phyloP scores from a whole-genome alignment of 73 alveolate genomes.

The Urostyla sp. region DNA sequence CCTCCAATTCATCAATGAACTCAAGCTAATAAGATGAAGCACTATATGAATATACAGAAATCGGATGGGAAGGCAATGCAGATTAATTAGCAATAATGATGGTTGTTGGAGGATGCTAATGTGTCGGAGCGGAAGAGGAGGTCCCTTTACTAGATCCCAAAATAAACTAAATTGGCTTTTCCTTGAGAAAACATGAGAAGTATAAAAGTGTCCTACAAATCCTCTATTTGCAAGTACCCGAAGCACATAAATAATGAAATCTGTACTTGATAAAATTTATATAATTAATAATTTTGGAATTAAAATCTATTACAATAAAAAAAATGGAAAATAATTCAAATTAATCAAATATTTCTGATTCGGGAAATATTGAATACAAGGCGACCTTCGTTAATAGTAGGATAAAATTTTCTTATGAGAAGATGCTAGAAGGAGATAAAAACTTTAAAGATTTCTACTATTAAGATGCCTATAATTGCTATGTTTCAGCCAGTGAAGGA shows the following conservation, averaged over 20 bases:
- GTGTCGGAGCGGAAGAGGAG: conserved; percentile 25
- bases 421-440: conserved; percentile 41
- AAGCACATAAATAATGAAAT: no score
- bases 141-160: conserved; percentile 35
- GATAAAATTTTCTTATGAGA: background rate
- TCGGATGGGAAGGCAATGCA: conserved; percentile 53
- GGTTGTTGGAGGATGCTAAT: conserved; percentile 31
- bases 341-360: no score
- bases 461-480: conserved; percentile 33
- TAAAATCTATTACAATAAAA: no score
- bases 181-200: conserved; percentile 22
- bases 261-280: no score
- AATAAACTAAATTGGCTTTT: conserved; percentile 4
- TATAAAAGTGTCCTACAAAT: conserved; percentile 10
- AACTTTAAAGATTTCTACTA: conserved; percentile 30
- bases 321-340: no score
- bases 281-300: no score
- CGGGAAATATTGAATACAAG: no score
- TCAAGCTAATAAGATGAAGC: conserved; percentile 24
- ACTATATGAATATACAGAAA: conserved; percentile 43
- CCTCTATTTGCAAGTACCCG: no score
- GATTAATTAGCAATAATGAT: conserved; percentile 27
- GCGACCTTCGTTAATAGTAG: background rate
- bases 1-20: no score
- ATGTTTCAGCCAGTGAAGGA: conserved; percentile 19